A percentile compares a stretch with the other conserved stretches of the same genome.
Conservation (phyloP, 306 rosid genomes). For the Lathyrus aphaca region DNA sequence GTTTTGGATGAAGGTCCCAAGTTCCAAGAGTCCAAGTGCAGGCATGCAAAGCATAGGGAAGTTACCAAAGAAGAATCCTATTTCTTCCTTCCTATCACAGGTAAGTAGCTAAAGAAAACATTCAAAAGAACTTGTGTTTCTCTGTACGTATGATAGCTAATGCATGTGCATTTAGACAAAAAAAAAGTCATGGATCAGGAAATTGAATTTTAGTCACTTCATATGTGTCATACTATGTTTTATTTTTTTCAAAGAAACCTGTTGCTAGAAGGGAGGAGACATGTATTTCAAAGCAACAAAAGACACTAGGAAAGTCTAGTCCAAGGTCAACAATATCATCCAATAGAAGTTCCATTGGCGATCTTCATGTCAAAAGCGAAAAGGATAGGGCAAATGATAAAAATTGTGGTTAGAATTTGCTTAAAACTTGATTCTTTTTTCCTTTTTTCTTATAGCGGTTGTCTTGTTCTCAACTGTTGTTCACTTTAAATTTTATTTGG, state of each 20-base stretch:
- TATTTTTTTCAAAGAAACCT: conserved; percentile 47
- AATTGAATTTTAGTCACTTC: conserved; percentile 17
- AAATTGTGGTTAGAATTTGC: conserved; percentile 56
- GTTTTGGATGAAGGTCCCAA: conserved; percentile 55
- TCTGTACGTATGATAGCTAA: background rate
- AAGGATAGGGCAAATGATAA: conserved; percentile 51
- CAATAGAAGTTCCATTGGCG: conserved; percentile 72
- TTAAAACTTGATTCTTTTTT: conserved; percentile 17
- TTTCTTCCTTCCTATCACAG: conserved; percentile 56
- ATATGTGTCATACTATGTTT: conserved; percentile 24
- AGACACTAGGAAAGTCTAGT: conserved; percentile 54
- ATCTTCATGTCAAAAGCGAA: conserved; percentile 46
- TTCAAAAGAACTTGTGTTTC: conserved; percentile 22
- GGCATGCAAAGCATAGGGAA: conserved; percentile 56
- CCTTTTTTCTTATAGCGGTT: conserved; percentile 7
- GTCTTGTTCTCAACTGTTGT: conserved; percentile 19
- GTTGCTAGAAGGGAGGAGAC: conserved; percentile 51
- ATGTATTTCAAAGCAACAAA: conserved; percentile 57
- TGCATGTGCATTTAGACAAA: too few species aligned
- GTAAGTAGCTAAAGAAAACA: conserved; percentile 42
- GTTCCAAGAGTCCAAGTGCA: conserved; percentile 59
- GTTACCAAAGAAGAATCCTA: conserved; percentile 51
- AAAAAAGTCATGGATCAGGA: background rate
- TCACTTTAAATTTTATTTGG: conserved; percentile 24
- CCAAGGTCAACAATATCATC: conserved; percentile 53